Evolutionary conservation across 441 rosid genomes (phyloP), one percentile per base, ranked within the genome.

Genomic region (Metrosideros polymorpha): DNA sequence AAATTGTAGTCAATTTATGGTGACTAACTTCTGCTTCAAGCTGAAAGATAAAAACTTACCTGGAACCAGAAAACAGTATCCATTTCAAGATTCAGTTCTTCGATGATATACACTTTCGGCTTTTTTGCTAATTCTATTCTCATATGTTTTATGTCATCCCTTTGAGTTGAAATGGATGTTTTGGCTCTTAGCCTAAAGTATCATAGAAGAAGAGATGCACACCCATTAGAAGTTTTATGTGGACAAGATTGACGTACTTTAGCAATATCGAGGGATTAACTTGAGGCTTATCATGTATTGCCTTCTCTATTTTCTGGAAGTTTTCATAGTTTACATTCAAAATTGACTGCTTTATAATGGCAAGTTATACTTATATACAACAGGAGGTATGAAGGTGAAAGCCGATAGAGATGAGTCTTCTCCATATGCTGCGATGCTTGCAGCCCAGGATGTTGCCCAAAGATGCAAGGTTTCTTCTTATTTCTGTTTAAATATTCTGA

Each of bases 331-430:
- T 39, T 39, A 47, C 79, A 12, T 71, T 42, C 7, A 39, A 10
- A 22, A 55, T 24, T 39, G 79, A 39, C 79, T 71, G 79, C 79
- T 71, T n/a, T 39, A 42, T 71, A 71, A 71, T 71, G 14, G 47
- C n/a, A 39, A 24, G 15, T 71, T 39, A 39, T 22, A 22, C 24
- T 39, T 71, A 39, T n/a, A 39, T 71, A 71, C 25, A 39, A 71
- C 89, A 95, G 98, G 98, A 91, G 98, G 98, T 9, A 96, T 95
- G 98, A 96, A 96, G 90, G 98, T 96, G 22, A 95, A 96, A 89
- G 98, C 98, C 85, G 98, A 96, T 45, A 91, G 98, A 84, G 98
- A 96, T 84, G 98, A 95, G 89, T 95, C 98, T 43, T 95, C 98
- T 71, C 98, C 97, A 5, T 95, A 95, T 87, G 98, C 97, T 87